Evolutionary conservation across 1,284 basidiomycete species (phyloP), one percentile per base, ranked within the genome.

Genomic region (Boletus hoseneyae): DNA sequence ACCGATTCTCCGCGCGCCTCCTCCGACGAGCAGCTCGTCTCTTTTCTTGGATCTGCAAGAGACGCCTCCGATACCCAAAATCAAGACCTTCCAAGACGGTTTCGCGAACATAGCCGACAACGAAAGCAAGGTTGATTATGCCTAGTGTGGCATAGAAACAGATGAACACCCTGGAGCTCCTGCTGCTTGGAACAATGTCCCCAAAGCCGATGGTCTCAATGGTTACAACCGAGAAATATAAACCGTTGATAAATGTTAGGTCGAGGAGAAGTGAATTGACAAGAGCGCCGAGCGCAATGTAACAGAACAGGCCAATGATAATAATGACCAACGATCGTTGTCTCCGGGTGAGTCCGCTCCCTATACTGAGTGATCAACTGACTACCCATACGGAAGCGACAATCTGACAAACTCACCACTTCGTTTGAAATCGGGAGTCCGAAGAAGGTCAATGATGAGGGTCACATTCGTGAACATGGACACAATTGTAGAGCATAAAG

Each of bases 191-290:
- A 4, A 72, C 65, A 40, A 91, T 83, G 62, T 93, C 90, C 10
- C 90, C 90, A 59, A 92, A 90, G 0, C 90, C 90, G 33, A 92
- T 81, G 2, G 85, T 86, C 63, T 87, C 80, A 45, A 89, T 82
- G 4, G 84, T 78, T 6, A 83, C 81, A 23, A 87, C 72, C 5
- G 83, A 82, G 61, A 87, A 87, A 61, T 85, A 87, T 30, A 87
- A 68, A 1, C 79, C 83, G 57, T 89, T 73, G 60, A 90, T 78
- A 65, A 87, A 90, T 21, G 71, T 65, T 33, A 85, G 73, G 4
- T 74, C 48, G 35, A 87, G 69, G n/a, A 90, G 70, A 48, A 82
- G 71, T 10, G 79, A 75, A 65, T 80, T 79, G 54, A 78, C 68
- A 23, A 83, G 72, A 2, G 82, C 78, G 9, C 88, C 87, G 16